A percentile compares a stretch with the other conserved stretches of the same genome.
Evolutionary conservation across 106 monocot species (phyloP).

Genomic region (Dendrobium officinale): DNA sequence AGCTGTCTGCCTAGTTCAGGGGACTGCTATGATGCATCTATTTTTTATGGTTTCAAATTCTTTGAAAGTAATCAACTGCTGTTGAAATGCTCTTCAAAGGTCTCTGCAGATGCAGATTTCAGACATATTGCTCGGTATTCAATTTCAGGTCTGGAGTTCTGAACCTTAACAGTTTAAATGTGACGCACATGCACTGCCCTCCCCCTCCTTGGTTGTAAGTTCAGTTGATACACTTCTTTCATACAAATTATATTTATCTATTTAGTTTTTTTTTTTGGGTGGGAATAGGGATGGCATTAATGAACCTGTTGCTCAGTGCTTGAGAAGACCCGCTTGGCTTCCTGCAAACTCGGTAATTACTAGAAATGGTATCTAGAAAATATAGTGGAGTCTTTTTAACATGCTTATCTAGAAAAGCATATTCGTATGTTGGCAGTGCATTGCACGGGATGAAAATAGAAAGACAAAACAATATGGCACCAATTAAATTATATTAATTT

Average conservation of each 20-base stretch:
- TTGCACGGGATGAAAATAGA: not conserved
- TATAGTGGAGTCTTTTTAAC: not conserved
- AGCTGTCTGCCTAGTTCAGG: not conserved
- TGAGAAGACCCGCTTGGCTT: constrained; percentile 75
- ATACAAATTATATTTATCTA: not conserved
- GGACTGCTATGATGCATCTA: not conserved
- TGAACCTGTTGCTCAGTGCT: constrained; percentile 7
- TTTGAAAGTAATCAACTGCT: not conserved
- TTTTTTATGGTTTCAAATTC: not conserved
- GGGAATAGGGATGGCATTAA: constrained; percentile 37
- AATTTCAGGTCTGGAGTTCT: constrained; percentile 77
- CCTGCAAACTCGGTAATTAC: constrained; percentile 52
- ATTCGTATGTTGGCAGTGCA: not conserved
- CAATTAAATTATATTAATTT: not conserved
- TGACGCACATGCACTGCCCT: constrained; percentile 91
- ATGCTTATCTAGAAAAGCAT: not conserved
- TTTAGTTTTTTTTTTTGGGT: constrained; percentile 5
- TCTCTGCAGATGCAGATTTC: not conserved
- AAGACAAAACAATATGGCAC: not conserved
- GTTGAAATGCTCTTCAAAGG: not conserved
- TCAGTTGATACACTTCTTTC: constrained; percentile 4
- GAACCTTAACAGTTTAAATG: constrained; percentile 40
- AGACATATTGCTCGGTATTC: not conserved
- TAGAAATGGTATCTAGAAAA: not conserved
- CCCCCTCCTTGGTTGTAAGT: constrained; percentile 85